Percentiles rank a stretch among this genome's conserved stretches.
Conservation (phyloP, 345 rosid species). For the Salix caprea region DNA sequence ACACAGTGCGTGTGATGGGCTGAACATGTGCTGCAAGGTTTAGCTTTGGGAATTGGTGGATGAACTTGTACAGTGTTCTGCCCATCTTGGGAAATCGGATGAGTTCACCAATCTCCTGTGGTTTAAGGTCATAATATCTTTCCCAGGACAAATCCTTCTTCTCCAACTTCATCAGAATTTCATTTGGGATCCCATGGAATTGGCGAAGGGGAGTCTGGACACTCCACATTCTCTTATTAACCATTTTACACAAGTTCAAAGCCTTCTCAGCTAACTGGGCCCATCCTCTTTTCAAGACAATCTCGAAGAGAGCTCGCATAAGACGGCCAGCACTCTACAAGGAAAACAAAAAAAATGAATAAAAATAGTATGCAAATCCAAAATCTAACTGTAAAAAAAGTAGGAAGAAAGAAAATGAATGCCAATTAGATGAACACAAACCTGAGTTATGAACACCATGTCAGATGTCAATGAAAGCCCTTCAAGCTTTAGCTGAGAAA, state of each 20-base stretch:
- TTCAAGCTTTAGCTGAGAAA: conserved; percentile 93
- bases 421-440: conserved; percentile 19
- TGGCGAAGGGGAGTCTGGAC: conserved; percentile 94
- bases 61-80: conserved; percentile 71
- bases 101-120: conserved; percentile 93
- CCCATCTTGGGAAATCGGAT: conserved; percentile 86
- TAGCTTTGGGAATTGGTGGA: conserved; percentile 89
- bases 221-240: conserved; percentile 94
- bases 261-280: conserved; percentile 92
- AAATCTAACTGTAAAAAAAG: neutral
- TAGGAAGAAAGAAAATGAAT: neutral
- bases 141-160: conserved; percentile 98
- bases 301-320: conserved; percentile 86
- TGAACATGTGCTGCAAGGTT: conserved; percentile 80
- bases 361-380: neutral
- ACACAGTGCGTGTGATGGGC: conserved; percentile 82
- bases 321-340: conserved; percentile 88
- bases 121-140: conserved; percentile 82
- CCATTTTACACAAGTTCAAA: conserved; percentile 85
- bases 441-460: conserved; percentile 95
- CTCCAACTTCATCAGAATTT: conserved; percentile 79
- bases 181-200: conserved; percentile 75
- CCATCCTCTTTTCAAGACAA: conserved; percentile 93
- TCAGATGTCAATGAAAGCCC: conserved; percentile 93
- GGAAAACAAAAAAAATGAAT: conserved; percentile 3